Percentiles rank a stretch among this genome's conserved stretches.
Conservation (phyloP, 305 asterid genomes). For the Caryopteris hybrid region DNA sequence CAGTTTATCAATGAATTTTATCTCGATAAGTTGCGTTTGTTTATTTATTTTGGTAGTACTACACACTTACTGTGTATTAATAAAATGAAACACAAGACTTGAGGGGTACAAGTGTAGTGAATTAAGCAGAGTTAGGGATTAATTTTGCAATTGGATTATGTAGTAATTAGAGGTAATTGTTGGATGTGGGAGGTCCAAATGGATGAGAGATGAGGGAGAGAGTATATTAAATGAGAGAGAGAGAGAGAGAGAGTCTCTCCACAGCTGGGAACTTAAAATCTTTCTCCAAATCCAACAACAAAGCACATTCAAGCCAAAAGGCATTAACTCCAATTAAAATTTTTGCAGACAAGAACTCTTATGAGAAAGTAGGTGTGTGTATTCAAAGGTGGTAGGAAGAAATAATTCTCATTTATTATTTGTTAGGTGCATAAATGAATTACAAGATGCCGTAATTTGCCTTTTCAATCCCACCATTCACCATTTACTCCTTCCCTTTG, state of each 20-base stretch:
- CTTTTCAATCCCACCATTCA: constrained; percentile 7
- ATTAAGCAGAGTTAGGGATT: too few species aligned
- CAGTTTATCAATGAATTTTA: too few species aligned
- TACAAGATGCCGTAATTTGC: constrained; percentile 21
- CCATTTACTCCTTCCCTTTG: constrained; percentile 19
- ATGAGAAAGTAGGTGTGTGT: constrained; percentile 35
- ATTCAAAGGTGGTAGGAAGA: constrained; percentile 41
- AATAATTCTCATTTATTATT: constrained; percentile 46
- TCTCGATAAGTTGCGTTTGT: too few species aligned
- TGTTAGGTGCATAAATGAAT: constrained; percentile 42
- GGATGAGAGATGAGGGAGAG: constrained; percentile 19
- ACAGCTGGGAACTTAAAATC: constrained; percentile 20
- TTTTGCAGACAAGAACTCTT: constrained; percentile 32
- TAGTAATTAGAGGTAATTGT: not conserved
- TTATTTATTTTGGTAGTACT: too few species aligned
- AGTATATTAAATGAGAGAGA: constrained; percentile 19
- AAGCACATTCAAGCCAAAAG: constrained; percentile 30
- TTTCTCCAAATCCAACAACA: constrained; percentile 25
- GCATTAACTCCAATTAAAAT: constrained; percentile 29
- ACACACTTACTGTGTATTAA: too few species aligned
- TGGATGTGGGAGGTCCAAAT: not conserved
- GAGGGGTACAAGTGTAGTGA: too few species aligned
- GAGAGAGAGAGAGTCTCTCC: constrained; percentile 12
- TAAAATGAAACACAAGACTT: too few species aligned
- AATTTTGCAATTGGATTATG: too few species aligned